These are phyloP conservation scores for Cladosporium sp. DNA, from an alignment of 2,329 filamentous ascomycete genomes.

Conservation along the genomic window DNA sequence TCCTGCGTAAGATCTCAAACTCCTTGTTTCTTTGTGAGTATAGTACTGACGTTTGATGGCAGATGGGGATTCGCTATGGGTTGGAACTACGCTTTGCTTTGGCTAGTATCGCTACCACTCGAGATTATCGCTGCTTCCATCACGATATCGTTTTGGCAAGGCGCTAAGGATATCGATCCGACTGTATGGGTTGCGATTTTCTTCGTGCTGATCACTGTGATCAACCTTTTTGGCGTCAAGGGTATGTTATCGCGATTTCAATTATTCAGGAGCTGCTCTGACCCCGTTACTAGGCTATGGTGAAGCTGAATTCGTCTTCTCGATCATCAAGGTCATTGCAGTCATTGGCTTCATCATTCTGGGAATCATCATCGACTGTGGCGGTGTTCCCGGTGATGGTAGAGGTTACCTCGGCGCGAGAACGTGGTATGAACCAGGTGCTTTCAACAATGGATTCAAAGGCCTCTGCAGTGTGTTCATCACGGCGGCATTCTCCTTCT, in stretches of 20 bases:
- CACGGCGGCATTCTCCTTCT: slow-evolving; percentile 59
- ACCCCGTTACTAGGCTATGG: slow-evolving; percentile 18
- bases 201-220: slow-evolving; percentile 66
- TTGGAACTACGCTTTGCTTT: slow-evolving; percentile 28
- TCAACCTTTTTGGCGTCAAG: slow-evolving; percentile 85
- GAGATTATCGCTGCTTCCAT: slow-evolving; percentile 26
- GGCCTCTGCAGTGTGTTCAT: slow-evolving; percentile 62
- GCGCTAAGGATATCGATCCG: slow-evolving; percentile 47
- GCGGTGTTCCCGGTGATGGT: slow-evolving; percentile 47
- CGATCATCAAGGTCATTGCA: slow-evolving; percentile 32
- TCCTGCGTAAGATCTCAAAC: slow-evolving; percentile 71
- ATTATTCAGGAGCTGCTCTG: slow-evolving; percentile 58
- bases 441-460: slow-evolving; percentile 56
- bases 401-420: slow-evolving; percentile 17
- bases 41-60: slow-evolving; percentile 33
- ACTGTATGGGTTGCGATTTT: slow-evolving; percentile 82
- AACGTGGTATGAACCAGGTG: slow-evolving; percentile 45
- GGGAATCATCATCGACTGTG: slow-evolving; percentile 54
- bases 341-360: slow-evolving; percentile 61
- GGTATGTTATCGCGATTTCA: slow-evolving; percentile 51
- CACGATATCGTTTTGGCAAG: slow-evolving; percentile 25
- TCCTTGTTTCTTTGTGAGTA: slow-evolving; percentile 53
- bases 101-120: slow-evolving; percentile 22
- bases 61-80: slow-evolving; percentile 29
- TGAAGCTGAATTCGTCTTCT: slow-evolving; percentile 27